Evolutionary conservation across 2,329 filamentous ascomycete species (phyloP).

Genomic region (Penicillium fuscoglaucum): DNA sequence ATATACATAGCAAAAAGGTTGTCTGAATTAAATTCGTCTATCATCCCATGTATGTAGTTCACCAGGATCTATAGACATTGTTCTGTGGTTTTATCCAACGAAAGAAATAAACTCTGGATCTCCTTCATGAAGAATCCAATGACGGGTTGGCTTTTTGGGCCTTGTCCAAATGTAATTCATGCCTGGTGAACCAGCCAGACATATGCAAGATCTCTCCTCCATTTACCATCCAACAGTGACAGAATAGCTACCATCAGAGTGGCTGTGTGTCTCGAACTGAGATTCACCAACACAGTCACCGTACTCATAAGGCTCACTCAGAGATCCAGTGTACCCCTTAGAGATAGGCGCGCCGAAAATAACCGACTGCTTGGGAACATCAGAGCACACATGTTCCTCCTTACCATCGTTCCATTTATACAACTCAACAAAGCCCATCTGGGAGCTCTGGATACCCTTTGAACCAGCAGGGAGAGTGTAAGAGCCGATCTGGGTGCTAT

Average conservation of each 20-base stretch:
- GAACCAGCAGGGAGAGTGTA: too few relatives aligned
- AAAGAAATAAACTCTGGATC: neutral
- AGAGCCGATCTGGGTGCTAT: too few relatives aligned
- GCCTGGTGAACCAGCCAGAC: neutral
- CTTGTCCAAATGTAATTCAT: too few relatives aligned
- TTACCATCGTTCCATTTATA: too few relatives aligned
- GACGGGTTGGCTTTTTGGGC: neutral
- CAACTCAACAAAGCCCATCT: too few relatives aligned
- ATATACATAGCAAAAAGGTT: neutral
- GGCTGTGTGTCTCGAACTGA: conserved; percentile 17
- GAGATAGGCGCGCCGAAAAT: too few relatives aligned
- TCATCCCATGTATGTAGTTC: neutral
- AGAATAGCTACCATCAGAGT: neutral
- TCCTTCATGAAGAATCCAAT: neutral
- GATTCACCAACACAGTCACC: conserved; percentile 9
- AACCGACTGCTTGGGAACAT: too few relatives aligned
- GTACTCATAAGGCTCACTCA: too few relatives aligned
- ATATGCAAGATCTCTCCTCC: neutral
- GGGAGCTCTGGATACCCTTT: too few relatives aligned
- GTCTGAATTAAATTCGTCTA: neutral
- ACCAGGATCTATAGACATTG: neutral
- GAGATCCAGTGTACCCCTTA: too few relatives aligned
- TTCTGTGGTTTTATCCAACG: neutral
- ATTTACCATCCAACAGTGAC: neutral
- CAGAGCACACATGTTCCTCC: too few relatives aligned